Evolutionary conservation across 2,329 filamentous ascomycete species (phyloP), one percentile per base, ranked within the genome.

Genomic region (Fusarium goolgardi): DNA sequence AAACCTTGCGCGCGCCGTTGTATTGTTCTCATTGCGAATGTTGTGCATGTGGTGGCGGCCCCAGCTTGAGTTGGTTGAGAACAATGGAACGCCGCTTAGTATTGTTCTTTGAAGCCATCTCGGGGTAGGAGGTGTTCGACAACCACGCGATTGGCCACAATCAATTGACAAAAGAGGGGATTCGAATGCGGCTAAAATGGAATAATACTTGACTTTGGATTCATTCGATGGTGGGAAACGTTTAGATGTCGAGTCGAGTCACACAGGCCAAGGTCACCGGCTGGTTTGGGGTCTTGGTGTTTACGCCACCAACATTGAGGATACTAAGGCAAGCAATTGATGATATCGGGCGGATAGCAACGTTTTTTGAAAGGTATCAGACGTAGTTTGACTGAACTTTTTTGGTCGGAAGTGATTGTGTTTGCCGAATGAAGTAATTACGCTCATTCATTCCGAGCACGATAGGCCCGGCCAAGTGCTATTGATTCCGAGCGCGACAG

Each of bases 1-100:
- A n/a, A 16, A 16, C 8, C 5, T 31, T 53, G n/a, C 25, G 9
- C 11, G 8, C n/a, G 5, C 2, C 11, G 5, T 16, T 13, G 16
- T 16, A n/a, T 34, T 35, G 20, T 51, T 40, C 23, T 29, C 5
- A 13, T 25, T 15, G 6, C 8, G 23, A 15, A 6, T 13, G 46
- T 29, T 29, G 21, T 34, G 21, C 34, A 34, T 41, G 8, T 37
- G 13, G 18, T 25, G n/a, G 13, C 44, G 32, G 44, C 13, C 35
- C 21, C 18, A n/a, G 15, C 2, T 40, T 15, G 31, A 11, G 43
- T 39, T 64, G 37, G 47, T 59, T 32, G 35, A 31, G 21, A 54
- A 65, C 61, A 64, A 64, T 65, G n/a, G 35, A 40, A 65, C 21
- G 41, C 31, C 60, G 21, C 61, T 59, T 59, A 49, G 21, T 51